Evolutionary conservation across 208 protist genomes (phyloP), one percentile per base, ranked within the genome.

Genomic region (Porcisia hertigi): DNA sequence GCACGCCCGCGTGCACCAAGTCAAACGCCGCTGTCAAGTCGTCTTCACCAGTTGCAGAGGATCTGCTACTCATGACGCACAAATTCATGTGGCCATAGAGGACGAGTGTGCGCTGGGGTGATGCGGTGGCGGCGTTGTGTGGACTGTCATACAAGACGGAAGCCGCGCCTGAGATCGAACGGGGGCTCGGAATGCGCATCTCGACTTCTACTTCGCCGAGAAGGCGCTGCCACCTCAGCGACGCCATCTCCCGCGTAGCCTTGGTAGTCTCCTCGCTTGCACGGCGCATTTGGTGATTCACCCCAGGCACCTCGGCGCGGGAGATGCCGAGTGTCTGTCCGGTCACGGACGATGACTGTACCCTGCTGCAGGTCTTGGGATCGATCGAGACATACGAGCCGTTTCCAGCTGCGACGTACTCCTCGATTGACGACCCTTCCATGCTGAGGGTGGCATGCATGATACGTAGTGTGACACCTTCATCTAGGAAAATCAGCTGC

Each of bases 331-430:
- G 2, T 1, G 66, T 49, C 14, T 53, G 7, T n/a, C n/a, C 25
- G n/a, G 36, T 1, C 53, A 34, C 30, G 30, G 36, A 72, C 20
- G 69, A 39, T 9, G 76, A 57, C 43, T 25, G 71, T 43, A 75
- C 52, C n/a, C 64, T 69, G 64, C 80, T 88, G 73, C 78, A 82
- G 59, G 73, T 84, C 1, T 81, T 69, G 9, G 76, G 77, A 58
- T 93, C 87, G 25, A 87, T 57, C 25, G 90, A 69, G 18, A 92
- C 84, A 82, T 93, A 95, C 6, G 87, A 92, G 8, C 91, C 91
- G 74, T 93, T 92, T 30, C 86, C 91, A 9, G 83, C 80, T 12
- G 64, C 70, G 20, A 88, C 77, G 66, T 92, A 93, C 59, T 85
- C 85, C 30, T 93, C 88, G 12, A 93, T 63, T 14, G 71, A 76